phyloP scores from a whole-genome alignment of 2,329 filamentous ascomycete genomes.

The Pseudogymnoascus destructans region DNA sequence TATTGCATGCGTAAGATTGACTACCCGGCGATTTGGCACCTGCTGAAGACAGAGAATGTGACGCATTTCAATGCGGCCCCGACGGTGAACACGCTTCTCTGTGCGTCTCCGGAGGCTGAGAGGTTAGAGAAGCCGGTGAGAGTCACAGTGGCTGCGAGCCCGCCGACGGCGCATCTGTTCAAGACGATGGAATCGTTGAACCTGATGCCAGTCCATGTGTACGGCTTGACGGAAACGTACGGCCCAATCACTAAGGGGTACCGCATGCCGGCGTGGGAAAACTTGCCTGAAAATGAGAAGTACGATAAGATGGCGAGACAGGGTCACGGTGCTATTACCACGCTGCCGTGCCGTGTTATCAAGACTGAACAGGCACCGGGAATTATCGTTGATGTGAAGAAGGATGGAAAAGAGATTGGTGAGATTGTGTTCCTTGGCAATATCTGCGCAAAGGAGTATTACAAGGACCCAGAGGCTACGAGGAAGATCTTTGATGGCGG shows the following conservation, averaged over 20 bases:
- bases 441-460: slow-evolving; percentile 84
- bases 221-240: slow-evolving; percentile 81
- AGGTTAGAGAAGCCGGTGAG: slow-evolving; percentile 56
- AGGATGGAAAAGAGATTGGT: slow-evolving; percentile 62
- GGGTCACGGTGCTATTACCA: slow-evolving; percentile 81
- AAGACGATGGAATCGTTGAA: slow-evolving; percentile 77
- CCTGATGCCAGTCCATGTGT: slow-evolving; percentile 82
- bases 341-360: slow-evolving; percentile 67
- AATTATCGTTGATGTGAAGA: slow-evolving; percentile 51
- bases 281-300: slow-evolving; percentile 57
- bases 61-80: slow-evolving; percentile 95
- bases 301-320: slow-evolving; percentile 87
- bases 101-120: slow-evolving; percentile 62
- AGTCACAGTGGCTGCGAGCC: slow-evolving; percentile 86
- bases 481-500: slow-evolving; percentile 78
- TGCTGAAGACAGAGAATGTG: slow-evolving; percentile 74
- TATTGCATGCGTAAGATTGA: slow-evolving; percentile 92
- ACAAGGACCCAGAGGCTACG: slow-evolving; percentile 78
- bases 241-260: slow-evolving; percentile 95
- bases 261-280: slow-evolving; percentile 72
- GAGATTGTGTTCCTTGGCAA: slow-evolving; percentile 84
- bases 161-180: slow-evolving; percentile 80
- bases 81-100: slow-evolving; percentile 89
- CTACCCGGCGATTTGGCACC: slow-evolving; percentile 80
- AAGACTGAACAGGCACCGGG: slow-evolving; percentile 61